These are phyloP conservation scores for Thuidium tamariscinum DNA, from an alignment of 225 moss, liverwort and hornwort genomes.

Conservation along the genomic window DNA sequence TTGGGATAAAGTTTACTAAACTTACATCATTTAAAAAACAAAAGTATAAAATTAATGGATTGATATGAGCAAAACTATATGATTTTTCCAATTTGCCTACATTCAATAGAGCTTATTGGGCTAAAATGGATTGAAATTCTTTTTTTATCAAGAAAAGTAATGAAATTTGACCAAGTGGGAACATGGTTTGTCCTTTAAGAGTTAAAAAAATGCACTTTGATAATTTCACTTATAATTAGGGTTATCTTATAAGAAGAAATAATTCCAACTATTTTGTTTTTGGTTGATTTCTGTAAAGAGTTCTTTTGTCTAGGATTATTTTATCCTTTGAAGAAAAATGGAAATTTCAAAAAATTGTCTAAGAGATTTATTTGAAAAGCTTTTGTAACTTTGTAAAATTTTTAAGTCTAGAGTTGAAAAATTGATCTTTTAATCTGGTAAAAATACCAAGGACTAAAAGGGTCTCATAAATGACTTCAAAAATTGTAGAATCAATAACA, in stretches of 20 bases:
- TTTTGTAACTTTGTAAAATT: no score
- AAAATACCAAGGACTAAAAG: no score
- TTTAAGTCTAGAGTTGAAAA: not conserved
- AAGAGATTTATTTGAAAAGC: no score
- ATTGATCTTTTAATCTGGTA: no score
- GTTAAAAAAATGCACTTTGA: not conserved
- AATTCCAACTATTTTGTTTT: not conserved
- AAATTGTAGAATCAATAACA: not conserved
- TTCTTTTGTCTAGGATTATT: not conserved
- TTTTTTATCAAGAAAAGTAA: not conserved
- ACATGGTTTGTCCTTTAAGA: not conserved
- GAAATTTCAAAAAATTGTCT: not conserved
- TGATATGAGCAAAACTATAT: accelerated
- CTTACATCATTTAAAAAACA: not conserved
- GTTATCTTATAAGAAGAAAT: not conserved
- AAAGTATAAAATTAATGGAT: not conserved
- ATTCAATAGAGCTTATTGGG: accelerated
- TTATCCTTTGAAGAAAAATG: accelerated
- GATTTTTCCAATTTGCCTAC: not conserved
- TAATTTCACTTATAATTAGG: not conserved
- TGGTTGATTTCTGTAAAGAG: accelerated
- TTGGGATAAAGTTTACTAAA: not conserved
- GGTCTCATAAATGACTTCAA: no score
- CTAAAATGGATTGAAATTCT: not conserved
- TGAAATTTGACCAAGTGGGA: not conserved